Conservation (phyloP, 2,329 filamentous ascomycete genomes). For the Aspergillus hiratsukae region DNA sequence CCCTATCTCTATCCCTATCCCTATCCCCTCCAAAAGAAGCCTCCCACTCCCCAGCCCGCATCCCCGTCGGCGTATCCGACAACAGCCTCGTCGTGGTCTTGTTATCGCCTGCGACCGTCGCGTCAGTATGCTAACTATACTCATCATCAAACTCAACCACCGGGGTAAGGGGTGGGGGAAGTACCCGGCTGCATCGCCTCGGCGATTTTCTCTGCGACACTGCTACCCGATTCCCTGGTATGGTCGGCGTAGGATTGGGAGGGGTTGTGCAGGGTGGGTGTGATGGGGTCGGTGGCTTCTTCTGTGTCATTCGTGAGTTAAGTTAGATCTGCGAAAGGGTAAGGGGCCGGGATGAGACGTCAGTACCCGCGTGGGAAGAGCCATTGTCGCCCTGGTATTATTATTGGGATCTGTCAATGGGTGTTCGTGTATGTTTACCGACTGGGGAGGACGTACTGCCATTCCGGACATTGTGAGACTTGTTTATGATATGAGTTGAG, state of each 20-base stretch:
- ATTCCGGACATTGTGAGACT: constrained; percentile 12
- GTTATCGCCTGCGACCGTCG: constrained; percentile 13
- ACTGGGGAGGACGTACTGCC: constrained; percentile 5
- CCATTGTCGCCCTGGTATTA: constrained; percentile 8
- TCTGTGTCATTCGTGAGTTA: neutral
- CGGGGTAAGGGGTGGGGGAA: too few species aligned
- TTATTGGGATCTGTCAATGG: neutral
- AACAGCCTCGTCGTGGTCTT: constrained; percentile 13
- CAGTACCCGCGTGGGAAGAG: neutral
- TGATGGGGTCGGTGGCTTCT: constrained; percentile 17
- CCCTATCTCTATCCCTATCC: neutral
- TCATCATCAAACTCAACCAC: too few species aligned
- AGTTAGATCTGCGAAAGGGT: neutral
- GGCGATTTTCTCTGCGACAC: constrained; percentile 13
- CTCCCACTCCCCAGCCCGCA: constrained; percentile 6
- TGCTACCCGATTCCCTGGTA: constrained; percentile 16
- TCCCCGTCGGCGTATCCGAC: constrained; percentile 15
- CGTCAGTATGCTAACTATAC: too few species aligned
- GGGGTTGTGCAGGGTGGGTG: constrained; percentile 11
- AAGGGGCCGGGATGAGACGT: too few species aligned
- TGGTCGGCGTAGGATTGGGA: constrained; percentile 4
- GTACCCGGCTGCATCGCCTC: constrained; percentile 17
- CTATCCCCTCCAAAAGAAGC: neutral
- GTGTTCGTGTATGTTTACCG: neutral
- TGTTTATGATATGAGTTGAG: neutral